phyloP scores from a whole-genome alignment of 495 filamentous ascomycete species.

The Penicillium tannophilum region DNA sequence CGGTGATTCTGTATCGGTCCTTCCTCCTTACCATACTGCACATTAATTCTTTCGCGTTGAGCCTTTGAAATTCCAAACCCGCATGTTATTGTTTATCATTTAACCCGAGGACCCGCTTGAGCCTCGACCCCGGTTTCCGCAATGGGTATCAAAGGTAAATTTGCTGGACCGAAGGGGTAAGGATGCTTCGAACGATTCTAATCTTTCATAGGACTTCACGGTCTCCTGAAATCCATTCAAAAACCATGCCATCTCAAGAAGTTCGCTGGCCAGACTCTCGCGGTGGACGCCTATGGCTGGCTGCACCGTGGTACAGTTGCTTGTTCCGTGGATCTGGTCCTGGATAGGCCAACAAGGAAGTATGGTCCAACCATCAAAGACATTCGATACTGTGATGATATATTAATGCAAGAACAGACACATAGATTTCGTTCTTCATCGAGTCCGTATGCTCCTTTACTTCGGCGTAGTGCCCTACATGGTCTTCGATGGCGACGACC shows the following conservation, averaged over 20 bases:
- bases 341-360: slow-evolving; percentile 85
- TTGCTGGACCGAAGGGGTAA: slow-evolving; percentile 8
- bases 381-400: not conserved
- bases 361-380: slow-evolving; percentile 39
- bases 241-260: slow-evolving; percentile 83
- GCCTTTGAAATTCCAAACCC: slow-evolving; percentile 8
- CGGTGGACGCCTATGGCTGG: slow-evolving; percentile 97
- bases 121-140: slow-evolving; percentile 35
- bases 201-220: slow-evolving; percentile 68
- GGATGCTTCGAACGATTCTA: not conserved
- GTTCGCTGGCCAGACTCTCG: slow-evolving; percentile 85
- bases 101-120: slow-evolving; percentile 37
- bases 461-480: slow-evolving; percentile 91
- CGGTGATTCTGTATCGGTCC: slow-evolving; percentile 11
- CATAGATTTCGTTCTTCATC: slow-evolving; percentile 88
- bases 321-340: slow-evolving; percentile 88
- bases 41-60: slow-evolving; percentile 10
- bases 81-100: slow-evolving; percentile 26
- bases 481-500: slow-evolving; percentile 93
- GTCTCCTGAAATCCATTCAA: slow-evolving; percentile 94
- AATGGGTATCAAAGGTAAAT: slow-evolving; percentile 74
- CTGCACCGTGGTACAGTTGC: slow-evolving; percentile 90
- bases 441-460: slow-evolving; percentile 88
- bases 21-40: slow-evolving; percentile 9
- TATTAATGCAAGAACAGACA: slow-evolving; percentile 55